Evolutionary conservation across 257 asterid genomes (phyloP), one percentile per base, ranked within the genome.

Genomic region (Mentha longifolia): DNA sequence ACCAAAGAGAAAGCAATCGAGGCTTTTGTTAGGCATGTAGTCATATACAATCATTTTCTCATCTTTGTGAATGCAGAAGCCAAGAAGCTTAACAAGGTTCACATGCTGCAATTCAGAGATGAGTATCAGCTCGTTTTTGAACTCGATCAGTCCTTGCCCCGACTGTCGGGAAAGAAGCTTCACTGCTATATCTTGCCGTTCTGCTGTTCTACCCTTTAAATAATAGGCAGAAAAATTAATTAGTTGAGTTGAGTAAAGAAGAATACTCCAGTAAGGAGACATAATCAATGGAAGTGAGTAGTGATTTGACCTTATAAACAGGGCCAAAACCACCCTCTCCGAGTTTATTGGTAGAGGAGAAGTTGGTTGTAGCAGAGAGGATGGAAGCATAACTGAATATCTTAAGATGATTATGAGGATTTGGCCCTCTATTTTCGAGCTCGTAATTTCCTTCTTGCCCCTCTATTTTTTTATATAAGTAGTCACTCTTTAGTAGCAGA

Each of bases 41-140:
- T 89, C 91, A 30, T 85, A 89, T 12, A 86, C 72, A 19, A 85
- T 70, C 86, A 87, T 83, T 49, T 79, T 87, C 55, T 89, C 90
- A 14, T 84, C 85, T 70, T 77, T 85, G 42, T 74, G 87, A 56
- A 84, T 57, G 79, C 94, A 80, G 25, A 81, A 89, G 6, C 94
- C 96, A 0, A 79, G 25, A 31, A 89, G 77, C 58, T 76, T 78
- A 30, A 89, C 92, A 49, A 87, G 88, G 76, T 89, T 85, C 20
- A 83, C 84, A 72, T 87, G 95, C 56, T 89, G 89, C 64, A 89
- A 72, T 65, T 87, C 86, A 20, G 90, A 83, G 54, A 89, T 79
- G 11, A 89, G 87, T 43, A 81, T 9, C 0, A 87, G 80, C 78
- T 89, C 92, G 5, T 79, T 84, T 58, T 87, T 87, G 57, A 89